phyloP scores from a whole-genome alignment of 23 red algal species.

The Pyropia yezoensis region DNA sequence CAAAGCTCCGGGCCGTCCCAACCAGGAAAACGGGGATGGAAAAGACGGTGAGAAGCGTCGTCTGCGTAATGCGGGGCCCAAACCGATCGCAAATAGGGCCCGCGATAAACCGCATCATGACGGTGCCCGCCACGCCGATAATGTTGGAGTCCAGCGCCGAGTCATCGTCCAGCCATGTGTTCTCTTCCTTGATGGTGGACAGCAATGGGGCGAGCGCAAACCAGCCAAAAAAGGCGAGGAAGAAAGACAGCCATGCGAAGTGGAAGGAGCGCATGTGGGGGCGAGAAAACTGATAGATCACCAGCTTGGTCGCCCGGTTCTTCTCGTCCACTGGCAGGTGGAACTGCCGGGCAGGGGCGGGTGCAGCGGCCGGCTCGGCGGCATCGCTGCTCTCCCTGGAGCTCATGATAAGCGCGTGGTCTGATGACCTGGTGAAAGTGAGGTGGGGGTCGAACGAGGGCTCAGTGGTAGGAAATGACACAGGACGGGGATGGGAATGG shows the following conservation, averaged over 20 bases:
- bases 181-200: background rate
- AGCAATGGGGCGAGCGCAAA: slow-evolving; percentile 85
- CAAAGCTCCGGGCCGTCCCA: slow-evolving; percentile 41
- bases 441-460: no score
- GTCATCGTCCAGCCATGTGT: background rate
- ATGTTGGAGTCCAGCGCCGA: slow-evolving; percentile 39
- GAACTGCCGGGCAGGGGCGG: slow-evolving; percentile 5
- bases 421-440: no score
- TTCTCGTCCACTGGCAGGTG: slow-evolving; percentile 59
- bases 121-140: slow-evolving; percentile 64
- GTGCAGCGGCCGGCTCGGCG: no score
- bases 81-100: slow-evolving; percentile 82
- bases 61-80: slow-evolving; percentile 66
- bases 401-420: no score
- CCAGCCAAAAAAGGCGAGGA: slow-evolving; percentile 97
- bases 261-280: slow-evolving; percentile 93
- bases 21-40: slow-evolving; percentile 83
- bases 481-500: no score
- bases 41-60: slow-evolving; percentile 48
- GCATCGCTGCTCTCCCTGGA: no score
- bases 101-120: slow-evolving; percentile 73
- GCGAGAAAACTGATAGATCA: slow-evolving; percentile 22
- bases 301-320: slow-evolving; percentile 32
- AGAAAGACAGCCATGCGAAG: slow-evolving; percentile 96
- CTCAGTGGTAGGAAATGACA: no score